These are phyloP conservation scores for Phytophthora pseudosyringae DNA, from an alignment of 352 stramenopile species.

Conservation along the genomic window DNA sequence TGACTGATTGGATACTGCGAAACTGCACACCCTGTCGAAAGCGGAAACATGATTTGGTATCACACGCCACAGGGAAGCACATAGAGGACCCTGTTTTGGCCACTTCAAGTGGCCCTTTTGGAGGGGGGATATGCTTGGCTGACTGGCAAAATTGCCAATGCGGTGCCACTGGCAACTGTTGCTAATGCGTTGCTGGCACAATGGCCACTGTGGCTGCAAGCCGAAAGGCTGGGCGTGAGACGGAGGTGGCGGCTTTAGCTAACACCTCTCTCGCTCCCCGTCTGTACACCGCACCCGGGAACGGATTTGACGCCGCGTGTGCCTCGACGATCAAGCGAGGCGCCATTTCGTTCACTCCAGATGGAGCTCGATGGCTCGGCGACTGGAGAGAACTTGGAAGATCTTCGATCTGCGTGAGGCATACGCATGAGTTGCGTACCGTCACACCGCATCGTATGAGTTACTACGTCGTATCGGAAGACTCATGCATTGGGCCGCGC, in stretches of 20 bases:
- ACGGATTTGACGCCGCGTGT: constrained; percentile 28
- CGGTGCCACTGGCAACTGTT: background rate
- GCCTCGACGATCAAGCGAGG: constrained; percentile 24
- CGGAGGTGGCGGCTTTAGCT: constrained; percentile 5
- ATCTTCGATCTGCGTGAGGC: constrained; percentile 18
- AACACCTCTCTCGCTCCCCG: background rate
- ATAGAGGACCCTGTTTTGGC: background rate
- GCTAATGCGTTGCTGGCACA: no score
- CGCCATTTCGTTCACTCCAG: constrained; percentile 22
- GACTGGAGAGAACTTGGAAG: constrained; percentile 20
- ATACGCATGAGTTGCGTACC: constrained; percentile 19
- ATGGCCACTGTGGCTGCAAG: no score
- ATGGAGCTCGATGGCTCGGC: background rate
- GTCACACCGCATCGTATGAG: constrained; percentile 4
- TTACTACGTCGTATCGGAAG: no score
- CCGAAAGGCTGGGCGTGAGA: constrained; percentile 1
- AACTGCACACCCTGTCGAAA: constrained; percentile 5
- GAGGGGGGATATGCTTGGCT: constrained; percentile 21
- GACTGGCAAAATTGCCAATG: constrained; percentile 7
- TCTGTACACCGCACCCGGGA: constrained; percentile 24
- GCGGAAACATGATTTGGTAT: constrained; percentile 12
- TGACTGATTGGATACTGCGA: constrained; percentile 30
- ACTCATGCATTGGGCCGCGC: no score
- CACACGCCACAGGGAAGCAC: background rate
- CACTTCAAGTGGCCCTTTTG: constrained; percentile 18